Conservation (phyloP, 2,329 filamentous ascomycete genomes). For the Paraconiothyrium brasiliense region DNA sequence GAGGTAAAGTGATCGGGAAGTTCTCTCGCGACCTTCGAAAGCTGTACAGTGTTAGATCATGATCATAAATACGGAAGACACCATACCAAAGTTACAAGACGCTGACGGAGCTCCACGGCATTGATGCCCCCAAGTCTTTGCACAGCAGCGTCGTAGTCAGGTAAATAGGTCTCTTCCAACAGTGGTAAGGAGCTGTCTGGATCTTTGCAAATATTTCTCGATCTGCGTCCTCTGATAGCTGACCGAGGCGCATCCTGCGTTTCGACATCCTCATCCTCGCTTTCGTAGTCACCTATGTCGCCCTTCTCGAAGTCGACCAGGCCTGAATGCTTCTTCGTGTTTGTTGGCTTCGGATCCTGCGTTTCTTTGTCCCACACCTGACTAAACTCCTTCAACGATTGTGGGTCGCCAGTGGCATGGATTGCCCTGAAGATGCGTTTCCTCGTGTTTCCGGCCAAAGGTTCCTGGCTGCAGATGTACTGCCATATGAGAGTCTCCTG, state of each 20-base stretch:
- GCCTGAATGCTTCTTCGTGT: conserved; percentile 66
- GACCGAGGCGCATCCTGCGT: conserved; percentile 33
- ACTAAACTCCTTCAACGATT: conserved; percentile 64
- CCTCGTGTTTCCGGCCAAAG: conserved; percentile 51
- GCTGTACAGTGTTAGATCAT: conserved; percentile 36
- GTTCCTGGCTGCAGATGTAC: conserved; percentile 61
- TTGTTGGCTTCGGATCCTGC: conserved; percentile 54
- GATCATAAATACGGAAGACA: background rate
- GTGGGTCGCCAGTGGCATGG: conserved; percentile 70
- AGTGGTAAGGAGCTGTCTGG: conserved; percentile 14
- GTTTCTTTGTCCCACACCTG: conserved; percentile 76
- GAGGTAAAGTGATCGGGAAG: conserved; percentile 59
- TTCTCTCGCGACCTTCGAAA: conserved; percentile 49
- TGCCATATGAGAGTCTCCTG: conserved; percentile 67
- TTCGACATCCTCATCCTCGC: conserved; percentile 40
- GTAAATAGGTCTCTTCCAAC: conserved; percentile 19
- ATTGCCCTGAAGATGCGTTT: conserved; percentile 71
- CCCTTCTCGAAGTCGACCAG: conserved; percentile 64
- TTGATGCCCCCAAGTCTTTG: conserved; percentile 56
- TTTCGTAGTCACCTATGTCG: conserved; percentile 66
- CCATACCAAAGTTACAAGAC: conserved; percentile 67
- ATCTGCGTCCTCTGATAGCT: conserved; percentile 1
- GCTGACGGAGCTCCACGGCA: conserved; percentile 69
- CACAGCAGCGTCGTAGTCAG: conserved; percentile 29
- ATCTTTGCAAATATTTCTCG: conserved; percentile 18